Conservation (phyloP, 1,284 basidiomycete genomes). For the Moniliella sp. region DNA sequence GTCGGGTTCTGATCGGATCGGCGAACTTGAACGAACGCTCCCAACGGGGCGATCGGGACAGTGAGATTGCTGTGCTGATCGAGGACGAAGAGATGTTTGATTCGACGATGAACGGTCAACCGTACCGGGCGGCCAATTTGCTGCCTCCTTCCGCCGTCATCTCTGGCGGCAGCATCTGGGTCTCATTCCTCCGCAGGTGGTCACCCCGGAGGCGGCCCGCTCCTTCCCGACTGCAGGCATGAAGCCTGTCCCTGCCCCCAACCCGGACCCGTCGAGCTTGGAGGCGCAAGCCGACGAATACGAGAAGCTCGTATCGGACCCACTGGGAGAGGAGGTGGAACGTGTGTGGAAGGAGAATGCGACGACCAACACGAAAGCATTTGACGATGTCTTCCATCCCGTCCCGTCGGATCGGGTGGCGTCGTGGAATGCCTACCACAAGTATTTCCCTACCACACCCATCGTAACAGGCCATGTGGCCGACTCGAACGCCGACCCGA, state of each 20-base stretch:
- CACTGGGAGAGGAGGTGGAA: constrained; percentile 6
- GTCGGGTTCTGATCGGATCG: constrained; percentile 48
- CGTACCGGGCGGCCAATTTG: constrained; percentile 49
- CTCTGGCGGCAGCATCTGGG: constrained; percentile 32
- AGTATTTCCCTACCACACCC: constrained; percentile 45
- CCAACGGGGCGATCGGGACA: constrained; percentile 51
- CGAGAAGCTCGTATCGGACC: constrained; percentile 6
- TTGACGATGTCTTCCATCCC: constrained; percentile 57
- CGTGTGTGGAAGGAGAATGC: constrained; percentile 49
- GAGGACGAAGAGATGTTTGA: constrained; percentile 63
- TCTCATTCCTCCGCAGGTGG: constrained; percentile 9
- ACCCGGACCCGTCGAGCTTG: constrained; percentile 5
- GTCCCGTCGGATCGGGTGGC: constrained; percentile 60
- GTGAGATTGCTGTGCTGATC: constrained; percentile 70
- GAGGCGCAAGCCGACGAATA: constrained; percentile 41
- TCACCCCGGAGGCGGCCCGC: constrained; percentile 2
- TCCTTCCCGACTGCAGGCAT: constrained; percentile 4
- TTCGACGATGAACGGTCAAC: constrained; percentile 55
- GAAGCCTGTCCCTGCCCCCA: constrained; percentile 5
- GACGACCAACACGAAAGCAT: constrained; percentile 54
- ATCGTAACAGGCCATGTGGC: constrained; percentile 56
- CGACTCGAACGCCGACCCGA: constrained; percentile 43
- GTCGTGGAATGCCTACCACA: constrained; percentile 21
- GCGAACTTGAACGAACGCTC: constrained; percentile 42
- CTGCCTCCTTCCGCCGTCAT: constrained; percentile 52